phyloP scores from a whole-genome alignment of 257 asterid species.

The Verbascum thapsus region DNA sequence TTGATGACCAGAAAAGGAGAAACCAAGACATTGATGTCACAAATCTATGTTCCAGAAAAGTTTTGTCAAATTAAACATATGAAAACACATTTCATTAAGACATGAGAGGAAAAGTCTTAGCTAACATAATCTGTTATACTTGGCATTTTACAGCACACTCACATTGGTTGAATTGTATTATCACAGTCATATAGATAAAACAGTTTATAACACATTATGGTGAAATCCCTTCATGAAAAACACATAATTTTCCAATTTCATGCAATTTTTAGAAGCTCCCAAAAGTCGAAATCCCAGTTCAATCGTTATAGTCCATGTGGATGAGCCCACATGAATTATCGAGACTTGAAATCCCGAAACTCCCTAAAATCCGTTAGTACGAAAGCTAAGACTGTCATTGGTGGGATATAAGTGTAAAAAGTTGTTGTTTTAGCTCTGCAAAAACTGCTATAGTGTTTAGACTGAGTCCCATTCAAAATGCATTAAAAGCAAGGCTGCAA shows the following conservation, averaged over 20 bases:
- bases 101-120: neutral
- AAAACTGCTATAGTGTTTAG: slow-evolving; percentile 22
- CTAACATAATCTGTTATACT: slow-evolving; percentile 24
- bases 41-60: neutral
- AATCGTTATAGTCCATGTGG: no score
- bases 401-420: neutral
- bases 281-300: no score
- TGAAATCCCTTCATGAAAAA: neutral
- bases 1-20: neutral
- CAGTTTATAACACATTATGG: slow-evolving; percentile 6
- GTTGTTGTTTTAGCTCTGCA: slow-evolving; percentile 12
- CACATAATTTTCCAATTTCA: neutral
- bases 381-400: slow-evolving; percentile 11
- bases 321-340: no score
- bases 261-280: no score
- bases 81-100: neutral
- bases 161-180: neutral
- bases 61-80: slow-evolving; percentile 4
- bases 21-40: neutral
- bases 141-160: slow-evolving; percentile 24
- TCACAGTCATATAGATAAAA: slow-evolving; percentile 6
- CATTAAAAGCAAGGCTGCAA: slow-evolving; percentile 37
- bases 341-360: no score
- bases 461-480: slow-evolving; percentile 17
- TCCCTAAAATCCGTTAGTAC: slow-evolving; percentile 1